Base-by-base conservation (phyloP, 2,329 filamentous ascomycete species). In the Fusarium ambrosium region DNA sequence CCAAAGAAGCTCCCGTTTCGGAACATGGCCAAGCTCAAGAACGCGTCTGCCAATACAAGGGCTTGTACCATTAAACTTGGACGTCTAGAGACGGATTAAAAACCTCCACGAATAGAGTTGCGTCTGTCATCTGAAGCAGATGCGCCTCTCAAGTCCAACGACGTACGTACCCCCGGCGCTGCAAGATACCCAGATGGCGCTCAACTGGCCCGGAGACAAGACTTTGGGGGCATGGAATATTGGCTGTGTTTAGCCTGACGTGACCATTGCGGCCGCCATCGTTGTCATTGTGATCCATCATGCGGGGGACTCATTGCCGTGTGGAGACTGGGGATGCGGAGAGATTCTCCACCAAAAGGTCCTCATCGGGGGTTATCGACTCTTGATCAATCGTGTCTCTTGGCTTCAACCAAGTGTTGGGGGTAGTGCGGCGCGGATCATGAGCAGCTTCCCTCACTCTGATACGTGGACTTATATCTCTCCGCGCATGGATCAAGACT, bases 271-370 rank as follows among this genome's bases (percentile, higher is more conserved):
- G 56, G 22, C 27, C 67, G 69, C 55, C 63, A 37, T 62, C 64
- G 62, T 39, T 70, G 60, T 64, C 64, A 71, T 70, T 58, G 27
- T 43, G 59, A 39, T 36, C 53, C 58, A 70, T 58, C 39, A 68
- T 78, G 77, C 64, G 77, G 77, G 66, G 77, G 69, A 66, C 34
- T 58, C 69, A 73, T 41, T 77, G 64, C 71, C 68, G 66, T 64
- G 68, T 66, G 64, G 68, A 72, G 73, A 72, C 70, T 75, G 73
- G 71, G 75, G 75, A 69, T 75, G 69, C 73, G 71, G 74, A 64
- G 71, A 76, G 68, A 61, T 67, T 68, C 69, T 70, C 76, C 76
- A 78, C 74, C 58, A 56, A 68, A 64, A 66, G 64, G 66, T 59
- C 71, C 55, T 68, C 43, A 58, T 62, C 62, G 64, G 48, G 63